Evolutionary conservation across 805 yeast genomes (phyloP).

Genomic region (Priceomyces fermenticarens): DNA sequence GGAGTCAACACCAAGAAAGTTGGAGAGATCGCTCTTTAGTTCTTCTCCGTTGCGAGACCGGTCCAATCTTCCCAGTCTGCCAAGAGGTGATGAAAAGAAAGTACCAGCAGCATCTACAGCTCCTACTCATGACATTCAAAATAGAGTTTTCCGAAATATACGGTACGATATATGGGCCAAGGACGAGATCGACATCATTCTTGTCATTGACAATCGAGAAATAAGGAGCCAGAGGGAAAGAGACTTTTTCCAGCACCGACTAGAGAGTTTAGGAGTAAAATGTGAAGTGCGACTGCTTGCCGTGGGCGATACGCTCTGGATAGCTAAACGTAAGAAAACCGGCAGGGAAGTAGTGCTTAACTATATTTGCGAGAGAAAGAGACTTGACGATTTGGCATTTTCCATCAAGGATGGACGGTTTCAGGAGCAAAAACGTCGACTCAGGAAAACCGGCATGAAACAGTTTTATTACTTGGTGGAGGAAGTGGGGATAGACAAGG

Average conservation of each 20-base stretch:
- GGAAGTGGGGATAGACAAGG: slow-evolving; percentile 48
- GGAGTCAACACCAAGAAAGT: not conserved
- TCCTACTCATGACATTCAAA: slow-evolving; percentile 20
- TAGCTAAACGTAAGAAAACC: slow-evolving; percentile 63
- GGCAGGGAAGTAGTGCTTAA: slow-evolving; percentile 68
- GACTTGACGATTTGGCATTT: slow-evolving; percentile 78
- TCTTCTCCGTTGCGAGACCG: slow-evolving; percentile 1
- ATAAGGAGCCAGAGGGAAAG: slow-evolving; percentile 66
- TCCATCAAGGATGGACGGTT: slow-evolving; percentile 89
- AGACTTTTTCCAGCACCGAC: slow-evolving; percentile 60
- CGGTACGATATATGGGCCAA: slow-evolving; percentile 58
- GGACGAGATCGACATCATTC: slow-evolving; percentile 54
- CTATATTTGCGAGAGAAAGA: slow-evolving; percentile 84
- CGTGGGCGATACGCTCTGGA: slow-evolving; percentile 89
- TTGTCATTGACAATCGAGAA: slow-evolving; percentile 81
- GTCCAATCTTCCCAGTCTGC: not conserved
- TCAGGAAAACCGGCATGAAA: slow-evolving; percentile 63
- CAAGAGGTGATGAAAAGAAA: not conserved
- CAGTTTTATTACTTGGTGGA: slow-evolving; percentile 79
- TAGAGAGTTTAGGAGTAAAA: slow-evolving; percentile 46
- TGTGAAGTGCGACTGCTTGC: slow-evolving; percentile 58
- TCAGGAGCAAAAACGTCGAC: slow-evolving; percentile 78
- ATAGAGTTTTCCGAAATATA: slow-evolving; percentile 18
- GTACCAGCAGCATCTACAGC: not conserved
- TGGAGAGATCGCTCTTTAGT: not conserved